These are phyloP conservation scores for Tuber melanosporum DNA, from an alignment of 495 filamentous ascomycete genomes.

Conservation along the genomic window DNA sequence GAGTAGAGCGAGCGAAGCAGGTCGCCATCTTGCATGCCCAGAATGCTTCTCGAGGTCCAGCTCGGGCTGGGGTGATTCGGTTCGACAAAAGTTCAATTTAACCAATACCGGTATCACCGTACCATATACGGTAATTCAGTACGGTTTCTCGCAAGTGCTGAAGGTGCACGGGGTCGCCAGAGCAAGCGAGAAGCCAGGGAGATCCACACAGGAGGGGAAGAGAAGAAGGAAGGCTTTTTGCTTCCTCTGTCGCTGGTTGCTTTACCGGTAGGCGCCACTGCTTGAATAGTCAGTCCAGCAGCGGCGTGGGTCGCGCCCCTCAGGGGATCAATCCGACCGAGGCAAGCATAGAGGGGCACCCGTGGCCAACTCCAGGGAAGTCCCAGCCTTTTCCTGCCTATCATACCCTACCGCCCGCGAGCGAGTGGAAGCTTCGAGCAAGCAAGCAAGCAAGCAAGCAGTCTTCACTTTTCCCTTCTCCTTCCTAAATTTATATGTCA, in stretches of 20 bases:
- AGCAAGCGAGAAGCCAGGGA: neutral
- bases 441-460: neutral
- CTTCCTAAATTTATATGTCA: neutral
- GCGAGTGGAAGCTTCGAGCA: neutral
- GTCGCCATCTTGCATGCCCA: no score
- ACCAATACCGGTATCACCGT: no score
- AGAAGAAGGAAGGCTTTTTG: neutral
- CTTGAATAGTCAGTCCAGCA: neutral
- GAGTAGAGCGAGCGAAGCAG: no score
- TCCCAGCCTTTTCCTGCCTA: neutral
- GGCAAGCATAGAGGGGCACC: neutral
- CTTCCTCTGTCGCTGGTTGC: neutral
- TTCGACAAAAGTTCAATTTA: neutral
- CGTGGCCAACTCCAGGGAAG: neutral
- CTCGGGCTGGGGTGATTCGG: neutral
- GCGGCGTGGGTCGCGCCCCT: no score
- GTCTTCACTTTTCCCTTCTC: neutral
- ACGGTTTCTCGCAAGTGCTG: neutral
- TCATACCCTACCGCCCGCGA: neutral
- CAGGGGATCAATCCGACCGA: neutral
- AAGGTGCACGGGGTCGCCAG: neutral
- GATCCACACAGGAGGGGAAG: neutral
- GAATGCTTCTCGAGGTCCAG: neutral
- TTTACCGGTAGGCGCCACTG: neutral
- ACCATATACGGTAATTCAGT: no score